Base-by-base conservation (phyloP, 2,329 filamentous ascomycete genomes). In the Daldinia sp. region DNA sequence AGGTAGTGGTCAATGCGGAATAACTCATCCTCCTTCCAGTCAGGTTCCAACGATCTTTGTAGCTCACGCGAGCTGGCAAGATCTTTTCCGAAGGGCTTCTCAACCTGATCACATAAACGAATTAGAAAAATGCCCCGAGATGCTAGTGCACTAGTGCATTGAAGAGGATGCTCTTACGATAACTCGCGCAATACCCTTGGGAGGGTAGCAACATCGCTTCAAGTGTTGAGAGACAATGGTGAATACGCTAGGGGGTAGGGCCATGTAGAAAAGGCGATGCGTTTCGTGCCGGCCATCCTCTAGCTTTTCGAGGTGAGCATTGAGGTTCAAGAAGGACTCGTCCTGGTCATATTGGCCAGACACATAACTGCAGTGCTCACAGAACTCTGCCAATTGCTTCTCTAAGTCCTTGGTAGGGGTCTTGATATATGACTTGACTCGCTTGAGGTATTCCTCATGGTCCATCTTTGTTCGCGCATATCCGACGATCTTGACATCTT, bases 391-490 rank as follows among this genome's bases (percentile, higher is more conserved):
- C 67, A 99, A 87, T 81, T 98, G 94, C 83, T 97, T 92, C 85
- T 99, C 94, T 75, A 97, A 90, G 76, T 98, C 96, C 86, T 97
- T 97, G 75, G 95, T 98, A 15, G 96, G 96, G 15, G 94, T 96
- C 89, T 99, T 98, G 86, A 99, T 99, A 85, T 98, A 97, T 68
- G 94, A 97, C 84, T 92, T 95, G 83, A 99, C 94, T 75, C 96
- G 90, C 84, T 91, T 93, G 79, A 98, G 88, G 85, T 93, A 98
- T 82, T 99, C 96, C 72, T 93, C 90, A 78, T 95, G 94, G 84
- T 98, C 94, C 96, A 99, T 99, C 87, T 98, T 98, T 76, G 96
- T 99, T 80, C 96, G 91, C 77, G 96, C 96, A 93, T 99, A 99
- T 86, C 96, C 96, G 78, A 99, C 90, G 80, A 99, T 98, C 82